These are phyloP conservation scores for Maudiozyma pseudohumilis DNA, from an alignment of 805 yeast genomes.

Conservation along the genomic window DNA sequence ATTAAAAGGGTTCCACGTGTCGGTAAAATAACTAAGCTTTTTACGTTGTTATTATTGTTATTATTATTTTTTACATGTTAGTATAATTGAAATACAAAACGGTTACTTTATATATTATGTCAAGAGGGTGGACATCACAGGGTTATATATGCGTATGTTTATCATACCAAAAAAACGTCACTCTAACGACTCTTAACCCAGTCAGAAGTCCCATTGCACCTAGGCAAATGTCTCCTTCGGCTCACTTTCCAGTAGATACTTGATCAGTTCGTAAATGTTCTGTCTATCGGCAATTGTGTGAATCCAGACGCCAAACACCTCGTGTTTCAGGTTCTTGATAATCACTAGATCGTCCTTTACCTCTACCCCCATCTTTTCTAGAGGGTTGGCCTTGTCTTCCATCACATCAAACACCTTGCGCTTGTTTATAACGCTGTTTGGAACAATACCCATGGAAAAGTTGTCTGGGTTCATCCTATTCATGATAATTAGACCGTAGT, in stretches of 20 bases:
- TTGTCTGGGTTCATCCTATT: constrained; percentile 62
- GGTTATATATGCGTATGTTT: background rate
- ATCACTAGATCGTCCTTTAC: constrained; percentile 61
- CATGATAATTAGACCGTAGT: constrained; percentile 60
- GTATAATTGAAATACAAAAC: too few species aligned
- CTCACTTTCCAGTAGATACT: constrained; percentile 26
- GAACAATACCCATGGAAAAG: constrained; percentile 59
- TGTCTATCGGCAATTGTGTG: constrained; percentile 60
- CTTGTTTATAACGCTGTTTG: constrained; percentile 40
- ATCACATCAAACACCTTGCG: constrained; percentile 28
- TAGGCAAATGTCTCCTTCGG: constrained; percentile 27
- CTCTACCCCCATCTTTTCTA: constrained; percentile 52
- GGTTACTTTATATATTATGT: too few species aligned
- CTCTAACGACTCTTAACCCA: background rate
- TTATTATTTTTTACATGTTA: too few species aligned
- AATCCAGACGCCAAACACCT: constrained; percentile 71
- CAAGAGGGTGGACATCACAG: too few species aligned
- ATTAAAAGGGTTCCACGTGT: background rate
- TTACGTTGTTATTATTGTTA: too few species aligned
- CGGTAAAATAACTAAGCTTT: too few species aligned
- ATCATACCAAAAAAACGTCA: too few species aligned
- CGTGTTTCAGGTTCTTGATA: constrained; percentile 55
- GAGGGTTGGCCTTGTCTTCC: constrained; percentile 21
- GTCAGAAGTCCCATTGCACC: background rate
- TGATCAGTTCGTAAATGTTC: constrained; percentile 40